Conservation (phyloP, 176 grass and related monocot species). For the Triticum urartu region DNA sequence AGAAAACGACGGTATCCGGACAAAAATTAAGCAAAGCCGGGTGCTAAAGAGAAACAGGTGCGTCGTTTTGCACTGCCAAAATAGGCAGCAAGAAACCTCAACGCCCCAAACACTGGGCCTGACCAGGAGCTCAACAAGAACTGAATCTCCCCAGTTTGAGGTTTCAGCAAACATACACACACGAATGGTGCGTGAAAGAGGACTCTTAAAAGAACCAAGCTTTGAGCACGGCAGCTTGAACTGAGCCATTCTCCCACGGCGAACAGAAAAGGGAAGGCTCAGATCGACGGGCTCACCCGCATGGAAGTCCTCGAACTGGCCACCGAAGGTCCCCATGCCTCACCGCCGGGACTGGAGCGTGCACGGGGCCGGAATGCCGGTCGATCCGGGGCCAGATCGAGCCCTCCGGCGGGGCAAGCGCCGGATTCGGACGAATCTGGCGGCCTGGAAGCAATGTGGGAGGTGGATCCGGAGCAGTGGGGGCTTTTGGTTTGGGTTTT, state of each 20-base stretch:
- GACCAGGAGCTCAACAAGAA: slow-evolving; percentile 20
- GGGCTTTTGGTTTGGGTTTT: slow-evolving; percentile 34
- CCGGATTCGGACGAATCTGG: slow-evolving; percentile 25
- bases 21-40: neutral
- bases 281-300: slow-evolving; percentile 70
- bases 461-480: slow-evolving; percentile 25
- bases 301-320: slow-evolving; percentile 50
- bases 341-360: slow-evolving; percentile 14
- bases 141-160: neutral
- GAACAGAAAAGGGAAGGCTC: slow-evolving; percentile 1
- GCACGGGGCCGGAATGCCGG: slow-evolving; percentile 23
- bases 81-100: slow-evolving; percentile 3
- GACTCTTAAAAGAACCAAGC: slow-evolving; percentile 39
- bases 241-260: neutral
- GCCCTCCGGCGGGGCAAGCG: slow-evolving; percentile 26
- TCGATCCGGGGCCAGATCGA: slow-evolving; percentile 51
- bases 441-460: slow-evolving; percentile 37
- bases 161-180: neutral
- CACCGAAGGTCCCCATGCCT: slow-evolving; percentile 67
- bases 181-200: neutral
- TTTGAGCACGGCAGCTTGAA: slow-evolving; percentile 13
- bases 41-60: neutral
- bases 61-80: slow-evolving; percentile 3
- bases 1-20: neutral
- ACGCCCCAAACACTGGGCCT: neutral